Conservation (phyloP, 805 yeast species). For the Kuraishia borneana region DNA sequence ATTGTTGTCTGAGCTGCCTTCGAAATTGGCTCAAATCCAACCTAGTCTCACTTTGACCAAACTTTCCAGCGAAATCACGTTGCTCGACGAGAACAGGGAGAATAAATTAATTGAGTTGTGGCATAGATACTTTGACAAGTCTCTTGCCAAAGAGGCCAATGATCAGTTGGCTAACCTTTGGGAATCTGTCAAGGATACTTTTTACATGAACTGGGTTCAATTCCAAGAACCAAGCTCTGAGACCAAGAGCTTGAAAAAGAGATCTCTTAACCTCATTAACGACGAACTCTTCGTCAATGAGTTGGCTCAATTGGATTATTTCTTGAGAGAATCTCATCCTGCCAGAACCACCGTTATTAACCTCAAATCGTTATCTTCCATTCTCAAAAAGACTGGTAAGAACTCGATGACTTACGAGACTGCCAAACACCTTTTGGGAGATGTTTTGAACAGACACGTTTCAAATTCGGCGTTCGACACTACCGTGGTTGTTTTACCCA, state of each 20-base stretch:
- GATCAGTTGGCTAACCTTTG: conserved; percentile 24
- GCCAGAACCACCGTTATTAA: conserved; percentile 22
- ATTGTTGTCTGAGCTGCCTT: conserved; percentile 15
- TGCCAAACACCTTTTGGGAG: conserved; percentile 23
- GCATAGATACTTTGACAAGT: conserved; percentile 12
- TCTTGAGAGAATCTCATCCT: conserved; percentile 5
- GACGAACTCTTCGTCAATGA: conserved; percentile 38
- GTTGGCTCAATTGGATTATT: conserved; percentile 27
- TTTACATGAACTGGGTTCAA: conserved; percentile 5
- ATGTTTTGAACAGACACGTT: conserved; percentile 14
- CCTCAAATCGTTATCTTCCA: conserved; percentile 28
- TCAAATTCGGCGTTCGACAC: conserved; percentile 13
- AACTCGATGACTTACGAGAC: conserved; percentile 28
- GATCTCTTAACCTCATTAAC: conserved; percentile 22
- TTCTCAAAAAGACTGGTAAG: conserved; percentile 31
- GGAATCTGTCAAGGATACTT: conserved; percentile 18
- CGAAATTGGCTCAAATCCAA: conserved; percentile 8
- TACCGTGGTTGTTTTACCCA: conserved; percentile 22
- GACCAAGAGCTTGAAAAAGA: conserved; percentile 7
- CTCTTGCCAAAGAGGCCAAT: conserved; percentile 13
- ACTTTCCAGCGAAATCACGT: conserved; percentile 15
- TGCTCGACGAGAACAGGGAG: conserved; percentile 9
- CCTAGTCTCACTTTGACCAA: conserved; percentile 8
- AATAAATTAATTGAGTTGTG: conserved; percentile 9
- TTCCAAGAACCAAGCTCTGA: conserved; percentile 4